Percentiles rank a stretch among this genome's conserved stretches.
phyloP scores from a whole-genome alignment of 305 asterid species.

The Salvia sclarea region DNA sequence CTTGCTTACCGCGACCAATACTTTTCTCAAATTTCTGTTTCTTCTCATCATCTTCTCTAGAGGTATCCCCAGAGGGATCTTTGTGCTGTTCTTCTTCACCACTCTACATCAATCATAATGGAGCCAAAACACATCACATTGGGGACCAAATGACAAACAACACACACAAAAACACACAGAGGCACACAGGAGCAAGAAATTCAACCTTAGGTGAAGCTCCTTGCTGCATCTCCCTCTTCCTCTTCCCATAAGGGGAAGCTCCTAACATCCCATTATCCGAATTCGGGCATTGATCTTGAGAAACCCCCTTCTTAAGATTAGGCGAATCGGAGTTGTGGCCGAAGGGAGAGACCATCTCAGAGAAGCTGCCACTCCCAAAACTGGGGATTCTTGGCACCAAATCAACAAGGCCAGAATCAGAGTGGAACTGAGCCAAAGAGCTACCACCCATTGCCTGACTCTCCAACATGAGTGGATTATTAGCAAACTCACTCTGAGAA shows the following conservation, averaged over 20 bases:
- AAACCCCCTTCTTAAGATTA: constrained; percentile 35
- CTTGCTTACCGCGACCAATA: constrained; percentile 46
- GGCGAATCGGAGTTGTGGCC: constrained; percentile 39
- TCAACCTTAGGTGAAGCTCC: constrained; percentile 41
- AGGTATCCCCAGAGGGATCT: constrained; percentile 49
- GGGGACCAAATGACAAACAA: background rate
- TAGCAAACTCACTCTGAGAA: constrained; percentile 61
- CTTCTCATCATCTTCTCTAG: constrained; percentile 54
- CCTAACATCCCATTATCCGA: constrained; percentile 48
- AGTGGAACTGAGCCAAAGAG: constrained; percentile 59
- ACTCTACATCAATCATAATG: constrained; percentile 38
- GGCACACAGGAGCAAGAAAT: background rate
- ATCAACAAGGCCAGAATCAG: constrained; percentile 53
- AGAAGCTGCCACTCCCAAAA: constrained; percentile 65
- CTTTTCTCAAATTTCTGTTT: constrained; percentile 50
- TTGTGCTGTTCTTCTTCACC: constrained; percentile 52
- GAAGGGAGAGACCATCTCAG: constrained; percentile 59
- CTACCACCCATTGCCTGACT: constrained; percentile 46
- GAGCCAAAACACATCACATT: constrained; percentile 13
- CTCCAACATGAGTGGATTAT: constrained; percentile 51
- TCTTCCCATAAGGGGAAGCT: constrained; percentile 59
- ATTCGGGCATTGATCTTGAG: constrained; percentile 42
- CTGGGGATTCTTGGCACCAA: constrained; percentile 58
- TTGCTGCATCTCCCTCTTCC: constrained; percentile 57
- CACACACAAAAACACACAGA: background rate